A percentile compares a stretch with the other conserved stretches of the same genome.
Evolutionary conservation across 768 basidiomycete species (phyloP).

Genomic region (Auricularia heimuer): DNA sequence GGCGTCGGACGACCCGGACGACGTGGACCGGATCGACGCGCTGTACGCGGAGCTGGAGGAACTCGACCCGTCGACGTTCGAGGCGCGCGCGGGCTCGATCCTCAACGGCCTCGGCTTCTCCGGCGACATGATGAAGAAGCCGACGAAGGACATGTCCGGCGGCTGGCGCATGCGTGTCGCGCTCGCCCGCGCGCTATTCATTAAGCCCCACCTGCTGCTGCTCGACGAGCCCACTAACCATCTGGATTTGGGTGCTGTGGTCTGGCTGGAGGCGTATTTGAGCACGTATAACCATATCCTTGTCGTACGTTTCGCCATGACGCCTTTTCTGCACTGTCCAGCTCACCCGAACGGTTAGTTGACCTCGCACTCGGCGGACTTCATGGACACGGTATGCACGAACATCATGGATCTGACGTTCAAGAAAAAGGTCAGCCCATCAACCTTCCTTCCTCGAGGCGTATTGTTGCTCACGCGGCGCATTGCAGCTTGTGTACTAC

Average conservation of each 20-base stretch:
- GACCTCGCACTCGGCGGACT: conserved; percentile 98
- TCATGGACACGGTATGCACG: conserved; percentile 96
- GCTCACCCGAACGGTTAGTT: not conserved
- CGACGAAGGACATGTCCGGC: conserved; percentile 98
- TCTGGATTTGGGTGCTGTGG: conserved; percentile 93
- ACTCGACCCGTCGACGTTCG: conserved; percentile 91
- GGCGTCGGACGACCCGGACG: conserved; percentile 81
- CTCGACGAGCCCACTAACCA: conserved; percentile 86
- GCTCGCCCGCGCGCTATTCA: conserved; percentile 87
- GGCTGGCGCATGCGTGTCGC: conserved; percentile 99
- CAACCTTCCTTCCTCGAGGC: not conserved
- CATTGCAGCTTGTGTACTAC: conserved; percentile 64
- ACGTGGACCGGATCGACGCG: conserved; percentile 64
- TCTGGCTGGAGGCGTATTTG: conserved; percentile 97
- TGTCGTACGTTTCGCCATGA: conserved; percentile 31
- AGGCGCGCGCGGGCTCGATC: conserved; percentile 90
- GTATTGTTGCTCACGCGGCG: not conserved
- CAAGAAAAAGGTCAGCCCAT: conserved; percentile 56
- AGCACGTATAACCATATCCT: conserved; percentile 98
- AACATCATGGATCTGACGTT: conserved; percentile 94
- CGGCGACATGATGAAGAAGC: conserved; percentile 85
- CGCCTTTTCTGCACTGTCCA: not conserved
- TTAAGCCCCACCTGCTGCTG: conserved; percentile 91
- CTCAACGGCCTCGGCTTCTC: conserved; percentile 96
- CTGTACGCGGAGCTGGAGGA: conserved; percentile 96